Base-by-base conservation (phyloP, 2,329 filamentous ascomycete species). In the Hymenoscyphus linearis region DNA sequence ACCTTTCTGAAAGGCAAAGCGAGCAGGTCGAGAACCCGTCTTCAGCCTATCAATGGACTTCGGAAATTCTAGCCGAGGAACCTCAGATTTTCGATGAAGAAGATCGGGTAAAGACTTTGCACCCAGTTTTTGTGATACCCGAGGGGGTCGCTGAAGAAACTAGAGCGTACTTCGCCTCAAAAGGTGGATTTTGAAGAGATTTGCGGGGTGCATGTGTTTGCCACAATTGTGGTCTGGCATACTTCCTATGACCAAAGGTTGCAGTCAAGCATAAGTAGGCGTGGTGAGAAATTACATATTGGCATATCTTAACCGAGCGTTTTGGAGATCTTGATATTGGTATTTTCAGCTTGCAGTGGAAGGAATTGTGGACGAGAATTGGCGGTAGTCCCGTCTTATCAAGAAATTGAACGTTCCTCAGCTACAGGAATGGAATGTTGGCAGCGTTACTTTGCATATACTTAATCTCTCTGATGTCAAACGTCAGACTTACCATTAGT, bases 91-190 rank as follows among this genome's bases (percentile, higher is more conserved):
- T 90, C 75, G 86, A 90, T 62, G 82, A 88, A 68, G 77, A 80
- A 61, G 91, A 96, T 76, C 78, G 85, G 47, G 80, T 96, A 57
- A 79, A 77, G 57, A 79, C 88, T 16, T 82, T 91, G 44, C 91
- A 97, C 75, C 93, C 93, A 2, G 83, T 97, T 27, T 97, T 91
- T 76, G 88, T 90, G 64, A 87, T 97, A 66, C 90, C 92, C 4
- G 85, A 89, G 74, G 80, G 83, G 26, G 61, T 65, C 52, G 70
- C 70, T 35, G 71, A 73, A 60, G 60, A 66, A 55, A 69, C 66
- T 53, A 66, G 66, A 60, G 62, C 60, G 34, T 69, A 73, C 63
- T 74, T 71, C 58, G 61, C 65, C 26, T 64, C 65, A 14, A 71
- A 71, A 47, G 68, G 66, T 13, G 65, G 62, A 0, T 71, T 73